Evolutionary conservation across 805 yeast genomes (phyloP).

Genomic region (Ogataea pilisensis): DNA sequence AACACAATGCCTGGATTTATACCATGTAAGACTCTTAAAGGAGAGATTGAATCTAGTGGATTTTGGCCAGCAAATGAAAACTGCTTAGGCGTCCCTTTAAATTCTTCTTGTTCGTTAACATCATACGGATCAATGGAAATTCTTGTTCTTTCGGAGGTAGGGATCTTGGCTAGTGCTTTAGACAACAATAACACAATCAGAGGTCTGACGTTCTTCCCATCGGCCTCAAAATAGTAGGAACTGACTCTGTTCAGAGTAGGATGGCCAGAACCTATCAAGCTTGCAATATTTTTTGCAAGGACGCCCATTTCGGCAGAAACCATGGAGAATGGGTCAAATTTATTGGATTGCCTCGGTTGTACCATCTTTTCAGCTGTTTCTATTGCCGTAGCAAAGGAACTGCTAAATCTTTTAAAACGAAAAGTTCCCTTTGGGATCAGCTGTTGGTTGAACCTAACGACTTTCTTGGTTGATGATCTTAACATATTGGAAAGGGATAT

Average conservation of each 20-base stretch:
- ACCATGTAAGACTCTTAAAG: conserved; percentile 81
- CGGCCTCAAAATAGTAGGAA: conserved; percentile 92
- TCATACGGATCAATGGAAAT: conserved; percentile 58
- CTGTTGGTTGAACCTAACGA: not conserved
- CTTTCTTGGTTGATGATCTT: conserved; percentile 1
- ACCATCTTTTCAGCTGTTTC: conserved; percentile 72
- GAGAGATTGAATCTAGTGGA: conserved; percentile 65
- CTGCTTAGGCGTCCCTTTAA: conserved; percentile 50
- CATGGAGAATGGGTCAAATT: conserved; percentile 81
- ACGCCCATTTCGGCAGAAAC: conserved; percentile 92
- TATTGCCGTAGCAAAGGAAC: conserved; percentile 51
- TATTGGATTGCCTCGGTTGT: conserved; percentile 49
- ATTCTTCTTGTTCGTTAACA: conserved; percentile 63
- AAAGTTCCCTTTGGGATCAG: no score
- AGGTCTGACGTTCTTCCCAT: conserved; percentile 94
- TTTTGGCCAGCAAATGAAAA: conserved; percentile 58
- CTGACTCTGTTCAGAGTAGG: conserved; percentile 89
- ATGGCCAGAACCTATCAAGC: conserved; percentile 86
- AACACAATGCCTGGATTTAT: conserved; percentile 79
- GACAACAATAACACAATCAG: conserved; percentile 78
- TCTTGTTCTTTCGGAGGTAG: conserved; percentile 61
- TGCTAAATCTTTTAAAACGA: conserved; percentile 17
- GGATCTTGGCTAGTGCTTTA: conserved; percentile 75
- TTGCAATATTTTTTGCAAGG: conserved; percentile 81
- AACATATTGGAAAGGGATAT: not conserved